Evolutionary conservation across 208 protist genomes (phyloP), one percentile per base, ranked within the genome.

Genomic region (Trypanosomatidae sp.): DNA sequence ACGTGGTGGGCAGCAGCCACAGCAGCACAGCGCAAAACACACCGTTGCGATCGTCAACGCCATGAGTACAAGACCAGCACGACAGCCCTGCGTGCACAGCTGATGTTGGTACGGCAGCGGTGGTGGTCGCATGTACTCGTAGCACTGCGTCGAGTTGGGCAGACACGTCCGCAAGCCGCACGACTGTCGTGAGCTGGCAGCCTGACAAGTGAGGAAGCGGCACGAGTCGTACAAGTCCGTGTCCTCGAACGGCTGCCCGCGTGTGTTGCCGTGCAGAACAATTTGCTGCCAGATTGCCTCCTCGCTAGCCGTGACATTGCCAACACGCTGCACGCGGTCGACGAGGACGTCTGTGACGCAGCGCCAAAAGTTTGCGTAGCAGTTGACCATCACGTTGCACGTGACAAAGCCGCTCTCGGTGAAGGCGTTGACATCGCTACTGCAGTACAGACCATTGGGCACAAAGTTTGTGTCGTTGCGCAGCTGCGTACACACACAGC

Each of bases 81-180:
- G 64, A 64, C 72, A 82, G 21, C 66, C 68, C 49, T 68, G 59
- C 48, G 72, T 76, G 65, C 72, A 82, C 19, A 71, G 48, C 33
- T 71, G 56, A 27, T 71, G 58, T 0, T 44, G 46, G 47, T 67
- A 49, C 11, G 72, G 64, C 43, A 68, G 48, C 26, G 66, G 67
- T 5, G 72, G 67, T 5, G 72, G 67, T 5, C 27, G 39, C 26
- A 82, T 72, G 53, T 57, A 82, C 58, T 73, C 60, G 53, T 61
- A 52, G 61, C 72, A 82, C 54, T 82, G 63, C 28, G 63, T 76
- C 59, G 68, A 67, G 61, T 77, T 72, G 4, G 67, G 67, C 30
- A 68, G 33, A 48, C 72, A 82, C 0, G 72, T 82, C 20, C 68
- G 15, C 16, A 82, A 67, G 24, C 72, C 72, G 44, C 72, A 82